These are phyloP conservation scores for Trichosanthes cucumerina DNA, from an alignment of 306 rosid species.

Conservation along the genomic window DNA sequence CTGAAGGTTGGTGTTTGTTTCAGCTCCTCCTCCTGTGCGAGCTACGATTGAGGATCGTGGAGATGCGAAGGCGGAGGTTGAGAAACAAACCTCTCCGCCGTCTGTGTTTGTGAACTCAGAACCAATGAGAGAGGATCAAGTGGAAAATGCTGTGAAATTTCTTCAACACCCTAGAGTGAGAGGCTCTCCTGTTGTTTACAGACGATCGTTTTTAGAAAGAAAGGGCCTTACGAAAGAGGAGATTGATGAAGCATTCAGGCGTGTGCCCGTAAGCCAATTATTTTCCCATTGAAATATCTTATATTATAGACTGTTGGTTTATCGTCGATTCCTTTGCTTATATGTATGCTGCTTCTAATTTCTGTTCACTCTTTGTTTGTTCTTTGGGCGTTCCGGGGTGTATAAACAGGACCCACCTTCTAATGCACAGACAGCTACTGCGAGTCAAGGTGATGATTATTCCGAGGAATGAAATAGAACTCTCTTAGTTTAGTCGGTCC, in stretches of 20 bases:
- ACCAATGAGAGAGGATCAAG: conserved; percentile 88
- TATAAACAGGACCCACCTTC: conserved; percentile 62
- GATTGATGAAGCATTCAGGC: conserved; percentile 93
- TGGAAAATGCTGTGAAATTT: conserved; percentile 88
- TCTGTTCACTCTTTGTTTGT: conserved; percentile 1
- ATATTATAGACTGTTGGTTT: not conserved
- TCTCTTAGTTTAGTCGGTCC: not conserved
- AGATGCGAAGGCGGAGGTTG: conserved; percentile 40
- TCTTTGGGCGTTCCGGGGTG: conserved; percentile 1
- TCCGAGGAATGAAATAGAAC: not conserved
- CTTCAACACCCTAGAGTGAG: conserved; percentile 81
- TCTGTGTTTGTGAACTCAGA: conserved; percentile 75
- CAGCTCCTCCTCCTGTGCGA: conserved; percentile 29
- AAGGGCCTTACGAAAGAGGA: conserved; percentile 95
- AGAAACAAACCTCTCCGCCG: conserved; percentile 33
- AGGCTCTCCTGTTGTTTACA: conserved; percentile 79
- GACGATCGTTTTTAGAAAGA: conserved; percentile 86
- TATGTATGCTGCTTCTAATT: not conserved
- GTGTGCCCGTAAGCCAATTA: conserved; percentile 63
- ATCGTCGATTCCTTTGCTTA: not conserved
- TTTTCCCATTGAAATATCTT: not conserved
- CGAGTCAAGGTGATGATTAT: conserved; percentile 50
- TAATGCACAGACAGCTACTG: conserved; percentile 43
- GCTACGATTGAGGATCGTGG: conserved; percentile 37
- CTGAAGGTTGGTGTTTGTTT: not conserved